Conservation (phyloP, 2,329 filamentous ascomycete species). For the Monosporascus ibericus region DNA sequence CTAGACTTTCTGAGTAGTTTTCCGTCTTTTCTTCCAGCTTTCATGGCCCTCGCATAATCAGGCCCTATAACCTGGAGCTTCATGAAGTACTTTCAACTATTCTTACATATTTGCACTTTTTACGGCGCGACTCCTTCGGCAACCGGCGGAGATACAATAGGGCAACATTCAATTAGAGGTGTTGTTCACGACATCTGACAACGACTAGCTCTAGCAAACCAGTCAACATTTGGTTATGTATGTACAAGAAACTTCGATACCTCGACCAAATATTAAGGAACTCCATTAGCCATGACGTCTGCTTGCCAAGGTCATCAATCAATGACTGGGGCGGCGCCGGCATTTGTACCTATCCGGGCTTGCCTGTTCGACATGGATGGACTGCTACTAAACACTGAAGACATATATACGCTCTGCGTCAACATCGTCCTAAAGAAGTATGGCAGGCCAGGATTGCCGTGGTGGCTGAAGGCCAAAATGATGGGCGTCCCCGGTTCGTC, state of each 20-base stretch:
- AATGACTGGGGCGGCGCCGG: not conserved
- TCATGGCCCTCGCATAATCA: not conserved
- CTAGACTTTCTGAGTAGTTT: not conserved
- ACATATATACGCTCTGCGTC: slow-evolving; percentile 61
- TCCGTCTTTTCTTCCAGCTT: not conserved
- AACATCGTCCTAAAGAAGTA: slow-evolving; percentile 60
- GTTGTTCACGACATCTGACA: no score
- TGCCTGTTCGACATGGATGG: slow-evolving; percentile 81
- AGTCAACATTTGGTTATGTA: no score
- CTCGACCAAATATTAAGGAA: no score
- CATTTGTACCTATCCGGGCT: slow-evolving; percentile 55
- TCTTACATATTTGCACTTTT: not conserved
- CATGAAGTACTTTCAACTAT: not conserved
- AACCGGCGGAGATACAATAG: slow-evolving; percentile 12
- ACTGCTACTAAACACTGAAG: slow-evolving; percentile 68
- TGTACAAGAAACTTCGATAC: no score
- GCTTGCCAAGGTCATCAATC: not conserved
- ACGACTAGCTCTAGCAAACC: no score
- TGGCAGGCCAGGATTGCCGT: slow-evolving; percentile 56
- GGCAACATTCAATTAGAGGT: no score
- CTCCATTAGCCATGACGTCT: no score
- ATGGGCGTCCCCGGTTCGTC: slow-evolving; percentile 52
- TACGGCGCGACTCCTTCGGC: slow-evolving; percentile 15
- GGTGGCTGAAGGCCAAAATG: slow-evolving; percentile 67
- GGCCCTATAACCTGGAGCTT: not conserved